Conservation (phyloP, 129 eudicot species). For the Solidago caesia region DNA sequence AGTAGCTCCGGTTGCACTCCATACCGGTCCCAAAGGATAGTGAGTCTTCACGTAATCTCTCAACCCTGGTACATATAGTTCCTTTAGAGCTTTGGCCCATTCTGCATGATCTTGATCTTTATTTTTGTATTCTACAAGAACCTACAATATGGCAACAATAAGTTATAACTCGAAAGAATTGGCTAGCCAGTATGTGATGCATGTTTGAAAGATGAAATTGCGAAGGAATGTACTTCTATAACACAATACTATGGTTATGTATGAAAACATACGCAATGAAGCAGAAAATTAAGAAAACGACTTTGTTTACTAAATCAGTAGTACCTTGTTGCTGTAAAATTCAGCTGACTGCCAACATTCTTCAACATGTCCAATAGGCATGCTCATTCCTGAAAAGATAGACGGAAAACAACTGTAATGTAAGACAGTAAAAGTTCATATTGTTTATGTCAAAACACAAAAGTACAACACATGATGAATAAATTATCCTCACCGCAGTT, state of each 20-base stretch:
- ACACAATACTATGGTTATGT: no score
- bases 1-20: conserved; percentile 66
- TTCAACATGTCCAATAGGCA: conserved; percentile 95
- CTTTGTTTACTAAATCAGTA: background rate
- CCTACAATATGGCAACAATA: conserved; percentile 42
- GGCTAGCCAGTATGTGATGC: no score
- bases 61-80: conserved; percentile 87
- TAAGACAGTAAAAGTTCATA: background rate
- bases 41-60: conserved; percentile 86
- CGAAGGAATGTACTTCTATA: no score
- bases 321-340: conserved; percentile 89
- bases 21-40: conserved; percentile 90
- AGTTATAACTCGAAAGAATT: background rate
- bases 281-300: background rate
- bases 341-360: conserved; percentile 99
- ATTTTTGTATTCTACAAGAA: conserved; percentile 81
- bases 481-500: conserved; percentile 66
- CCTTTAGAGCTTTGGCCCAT: conserved; percentile 96
- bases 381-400: conserved; percentile 74
- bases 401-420: conserved; percentile 15
- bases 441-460: background rate
- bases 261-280: background rate
- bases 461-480: background rate
- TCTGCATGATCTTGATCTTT: conserved; percentile 87
- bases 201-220: no score